Evolutionary conservation across 441 rosid genomes (phyloP).

Genomic region (Omphalea diandra): DNA sequence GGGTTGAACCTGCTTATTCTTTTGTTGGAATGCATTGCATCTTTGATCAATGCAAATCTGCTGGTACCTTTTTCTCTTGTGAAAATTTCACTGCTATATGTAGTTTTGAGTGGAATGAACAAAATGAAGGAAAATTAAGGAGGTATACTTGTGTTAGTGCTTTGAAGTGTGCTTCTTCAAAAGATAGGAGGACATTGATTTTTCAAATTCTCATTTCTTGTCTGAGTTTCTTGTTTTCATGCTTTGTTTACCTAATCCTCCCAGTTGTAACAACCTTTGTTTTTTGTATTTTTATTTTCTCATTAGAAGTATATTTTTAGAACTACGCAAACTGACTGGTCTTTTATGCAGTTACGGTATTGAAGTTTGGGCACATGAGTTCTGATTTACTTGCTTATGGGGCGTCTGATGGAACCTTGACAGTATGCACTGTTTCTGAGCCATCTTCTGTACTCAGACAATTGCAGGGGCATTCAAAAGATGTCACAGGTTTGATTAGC

Average conservation of each 20-base stretch:
- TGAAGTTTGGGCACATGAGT: conserved; percentile 95
- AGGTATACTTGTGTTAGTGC: neutral
- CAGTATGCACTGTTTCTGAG: conserved; percentile 74
- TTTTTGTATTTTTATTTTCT: neutral
- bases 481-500: conserved; percentile 97
- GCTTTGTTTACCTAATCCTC: neutral
- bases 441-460: conserved; percentile 69
- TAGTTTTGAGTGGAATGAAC: neutral
- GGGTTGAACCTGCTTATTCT: conserved; percentile 81
- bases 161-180: conserved; percentile 4
- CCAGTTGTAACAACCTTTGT: neutral
- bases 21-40: conserved; percentile 97
- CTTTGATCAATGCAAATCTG: conserved; percentile 93
- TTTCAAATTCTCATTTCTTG: neutral
- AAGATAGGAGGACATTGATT: neutral
- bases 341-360: conserved; percentile 68
- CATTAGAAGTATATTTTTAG: neutral
- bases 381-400: conserved; percentile 94
- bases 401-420: conserved; percentile 89
- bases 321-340: conserved; percentile 22
- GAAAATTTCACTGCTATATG: conserved; percentile 1
- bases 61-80: conserved; percentile 45
- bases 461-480: conserved; percentile 82
- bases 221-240: neutral
- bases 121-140: neutral